These are phyloP conservation scores for Lichtheimia hyalospora DNA, from an alignment of 371 early-diverging fungal species.

Conservation along the genomic window DNA sequence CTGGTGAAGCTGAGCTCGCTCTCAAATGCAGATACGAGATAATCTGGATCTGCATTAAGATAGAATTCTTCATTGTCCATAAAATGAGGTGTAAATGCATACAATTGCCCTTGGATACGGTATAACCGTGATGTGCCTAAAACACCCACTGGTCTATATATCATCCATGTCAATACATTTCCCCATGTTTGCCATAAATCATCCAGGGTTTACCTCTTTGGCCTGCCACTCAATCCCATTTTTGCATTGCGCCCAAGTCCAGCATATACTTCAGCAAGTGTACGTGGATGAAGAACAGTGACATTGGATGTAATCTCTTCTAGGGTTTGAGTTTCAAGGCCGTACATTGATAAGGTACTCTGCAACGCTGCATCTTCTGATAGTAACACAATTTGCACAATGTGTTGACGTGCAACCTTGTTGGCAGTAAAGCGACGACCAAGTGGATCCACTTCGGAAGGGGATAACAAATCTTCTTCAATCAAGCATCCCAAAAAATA, in stretches of 20 bases:
- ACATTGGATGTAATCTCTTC: conserved; percentile 70
- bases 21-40: conserved; percentile 75
- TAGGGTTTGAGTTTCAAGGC: conserved; percentile 76
- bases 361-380: conserved; percentile 77
- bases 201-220: conserved; percentile 49
- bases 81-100: conserved; percentile 87
- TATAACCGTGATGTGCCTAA: conserved; percentile 82
- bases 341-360: conserved; percentile 67
- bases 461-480: conserved; percentile 74
- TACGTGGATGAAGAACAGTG: conserved; percentile 77
- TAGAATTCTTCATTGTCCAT: conserved; percentile 89
- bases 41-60: conserved; percentile 81
- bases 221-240: conserved; percentile 78
- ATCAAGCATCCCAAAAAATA: conserved; percentile 79
- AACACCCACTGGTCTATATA: conserved; percentile 60
- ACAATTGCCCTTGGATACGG: conserved; percentile 80
- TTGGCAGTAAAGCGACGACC: conserved; percentile 67
- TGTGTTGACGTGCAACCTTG: conserved; percentile 47
- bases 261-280: conserved; percentile 76
- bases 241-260: conserved; percentile 78
- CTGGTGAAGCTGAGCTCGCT: conserved; percentile 77
- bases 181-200: too few relatives aligned
- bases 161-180: neutral
- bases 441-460: conserved; percentile 87
- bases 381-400: conserved; percentile 82